These are phyloP conservation scores for Tilletia caries DNA, from an alignment of 1,284 basidiomycete species.

Conservation along the genomic window DNA sequence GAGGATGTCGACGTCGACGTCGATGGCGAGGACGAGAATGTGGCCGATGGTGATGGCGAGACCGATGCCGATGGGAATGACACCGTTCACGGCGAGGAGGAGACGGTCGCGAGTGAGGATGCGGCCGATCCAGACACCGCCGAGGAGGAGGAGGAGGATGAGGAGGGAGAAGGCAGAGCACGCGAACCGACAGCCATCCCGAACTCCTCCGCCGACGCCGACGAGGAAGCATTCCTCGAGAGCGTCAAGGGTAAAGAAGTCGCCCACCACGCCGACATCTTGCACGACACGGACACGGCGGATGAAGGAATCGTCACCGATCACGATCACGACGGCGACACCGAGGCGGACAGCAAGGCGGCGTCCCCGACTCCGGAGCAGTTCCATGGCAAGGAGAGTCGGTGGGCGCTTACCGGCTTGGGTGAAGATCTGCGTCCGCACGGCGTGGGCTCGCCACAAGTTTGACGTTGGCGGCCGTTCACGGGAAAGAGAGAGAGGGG, in stretches of 20 bases:
- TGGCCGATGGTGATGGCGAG: no score
- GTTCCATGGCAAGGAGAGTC: conserved; percentile 9
- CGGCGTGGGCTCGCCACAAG: background rate
- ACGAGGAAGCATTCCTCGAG: background rate
- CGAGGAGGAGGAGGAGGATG: no score
- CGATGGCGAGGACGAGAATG: no score
- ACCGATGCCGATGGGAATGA: no score
- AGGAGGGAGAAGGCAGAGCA: no score
- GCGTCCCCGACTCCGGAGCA: background rate
- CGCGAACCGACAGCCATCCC: no score
- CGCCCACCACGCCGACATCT: background rate
- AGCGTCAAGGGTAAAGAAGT: background rate
- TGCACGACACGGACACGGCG: background rate
- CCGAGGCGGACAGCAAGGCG: background rate
- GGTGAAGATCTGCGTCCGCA: background rate
- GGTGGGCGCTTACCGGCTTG: background rate
- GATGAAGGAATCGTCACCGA: no score
- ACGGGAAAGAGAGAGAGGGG: background rate
- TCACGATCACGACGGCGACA: background rate
- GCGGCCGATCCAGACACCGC: no score
- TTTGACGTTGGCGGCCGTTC: background rate
- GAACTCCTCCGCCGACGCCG: background rate
- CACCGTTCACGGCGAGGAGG: no score
- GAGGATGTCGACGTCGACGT: background rate
- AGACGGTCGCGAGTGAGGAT: no score